Base-by-base conservation (phyloP, 106 monocot genomes). In the Narthecium ossifragum region DNA sequence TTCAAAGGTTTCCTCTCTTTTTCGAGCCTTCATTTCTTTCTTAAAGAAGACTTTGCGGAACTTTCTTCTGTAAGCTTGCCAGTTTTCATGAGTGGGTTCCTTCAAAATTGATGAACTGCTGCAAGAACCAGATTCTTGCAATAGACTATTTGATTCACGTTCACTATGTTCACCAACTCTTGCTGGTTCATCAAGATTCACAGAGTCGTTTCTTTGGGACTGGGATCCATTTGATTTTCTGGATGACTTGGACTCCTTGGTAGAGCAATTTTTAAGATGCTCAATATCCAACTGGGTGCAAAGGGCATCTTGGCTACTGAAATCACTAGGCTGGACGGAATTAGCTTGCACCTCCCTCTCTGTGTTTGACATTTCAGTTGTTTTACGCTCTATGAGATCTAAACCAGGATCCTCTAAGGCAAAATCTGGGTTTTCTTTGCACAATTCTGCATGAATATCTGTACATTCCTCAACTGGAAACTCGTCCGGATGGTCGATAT, bases 1-100 rank as follows among this genome's bases (percentile, higher is more conserved):
- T 55, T 91, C 91, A 70, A 76, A 85, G 40, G 47, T 60, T 23
- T 88, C 88, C 39, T 77, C 73, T 79, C 61, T 87, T 69, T 54
- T 81, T 53, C 66, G 69, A 25, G 33, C 53, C 39, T 78, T 87
- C 34, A 80, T 84, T 13, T 84, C 87, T 55, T 65, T 80, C 59
- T 75, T 86, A 41, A 81, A 59, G 29, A 84, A 62, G 20, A 87
- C 67, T 62, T 78, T 92, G 27, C 80, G 74, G 27, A 78, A 69
- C 63, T 84, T 92, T 69, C 73, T 92, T 21, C 80, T 74, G 31
- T 66, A 80, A 14, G 65, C 59, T 52, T 81, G 64, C 70, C 64
- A 70, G 62, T 47, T 77, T 70, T 82, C 85, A 65, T 68, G 70
- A 39, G 54, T 57, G 13, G 73, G 28, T 50, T 87, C 86, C 67